phyloP scores from a whole-genome alignment of 228 moss, liverwort and hornwort genomes.

The Sphagnum magellanicum region DNA sequence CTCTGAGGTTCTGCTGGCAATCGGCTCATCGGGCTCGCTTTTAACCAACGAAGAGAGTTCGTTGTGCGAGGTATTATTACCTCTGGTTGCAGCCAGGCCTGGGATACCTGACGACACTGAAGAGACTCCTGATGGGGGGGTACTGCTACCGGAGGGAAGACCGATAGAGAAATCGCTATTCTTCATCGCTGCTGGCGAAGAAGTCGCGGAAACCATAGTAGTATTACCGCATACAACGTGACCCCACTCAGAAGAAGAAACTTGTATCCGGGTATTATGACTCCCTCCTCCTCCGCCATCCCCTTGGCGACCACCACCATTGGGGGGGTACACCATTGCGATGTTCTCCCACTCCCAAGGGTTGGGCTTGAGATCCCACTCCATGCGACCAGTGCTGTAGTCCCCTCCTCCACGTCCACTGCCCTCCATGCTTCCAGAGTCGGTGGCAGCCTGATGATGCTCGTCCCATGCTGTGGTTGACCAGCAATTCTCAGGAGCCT shows the following conservation, averaged over 20 bases:
- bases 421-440: conserved; percentile 28
- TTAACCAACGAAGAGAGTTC: no score
- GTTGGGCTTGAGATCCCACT: conserved; percentile 69
- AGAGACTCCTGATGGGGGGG: conserved; percentile 8
- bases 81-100: conserved; percentile 37
- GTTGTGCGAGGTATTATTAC: conserved; percentile 3
- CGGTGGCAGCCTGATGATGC: conserved; percentile 10
- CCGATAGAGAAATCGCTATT: conserved; percentile 33
- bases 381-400: conserved; percentile 34
- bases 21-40: no score
- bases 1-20: no score
- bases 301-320: conserved; percentile 24
- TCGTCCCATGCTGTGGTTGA: conserved; percentile 33
- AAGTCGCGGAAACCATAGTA: not conserved
- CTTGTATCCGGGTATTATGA: not conserved
- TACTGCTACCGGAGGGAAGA: conserved; percentile 24
- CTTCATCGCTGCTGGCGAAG: conserved; percentile 5
- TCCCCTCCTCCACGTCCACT: conserved; percentile 12
- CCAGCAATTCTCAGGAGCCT: conserved; percentile 31
- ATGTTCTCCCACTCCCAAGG: conserved; percentile 72
- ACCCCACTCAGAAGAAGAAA: conserved; percentile 39
- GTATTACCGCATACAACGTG: conserved; percentile 16
- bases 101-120: conserved; percentile 41
- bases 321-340: conserved; percentile 12
- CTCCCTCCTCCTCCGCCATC: conserved; percentile 8